Evolutionary conservation across 257 asterid species (phyloP), one percentile per base, ranked within the genome.

Genomic region (Solanum lycopersicoides): DNA sequence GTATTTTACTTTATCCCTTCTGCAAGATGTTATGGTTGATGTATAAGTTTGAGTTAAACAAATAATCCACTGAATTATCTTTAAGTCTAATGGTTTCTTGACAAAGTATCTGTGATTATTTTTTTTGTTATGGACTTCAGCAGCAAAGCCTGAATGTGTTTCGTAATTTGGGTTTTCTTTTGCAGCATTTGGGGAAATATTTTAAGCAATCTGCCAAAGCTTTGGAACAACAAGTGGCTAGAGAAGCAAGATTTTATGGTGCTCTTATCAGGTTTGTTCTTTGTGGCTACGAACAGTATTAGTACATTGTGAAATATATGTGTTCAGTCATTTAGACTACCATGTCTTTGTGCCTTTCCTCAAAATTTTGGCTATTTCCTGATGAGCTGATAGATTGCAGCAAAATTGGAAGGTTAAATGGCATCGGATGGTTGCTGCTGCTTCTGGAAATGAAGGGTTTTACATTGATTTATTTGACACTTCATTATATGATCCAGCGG

Each of bases 231-330:
- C 95, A 95, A 88, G 90, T 94, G 88, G 94, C 95, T 50, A 93
- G 98, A 92, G 99, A 96, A 92, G 97, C 98, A 84, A 92, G 99
- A 90, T 97, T 97, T 88, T 97, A 97, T 91, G 99, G 99, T 91
- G 99, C 99, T 91, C 97, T 97, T 83, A 96, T 96, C 87, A 93
- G 99, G 99, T 95, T 88, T 85, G 89, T 87, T 82, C 59, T 28
- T 25, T 44, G 35, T 16, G 68, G 25, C 68, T 80, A 80, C 68
- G 30, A 47, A 80, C 13, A 5, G 28, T 80, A 47, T 30, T 50
- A 30, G 69, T 50, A 82, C 68, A 30, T 82, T 50, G 30, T 32
- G 69, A 69, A 18, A 50, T 32, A 25, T 9, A 25, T 30, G 11
- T 80, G 44, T 50, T 30, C 30, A 50, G n/a, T 80, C 85, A 30